Conservation (phyloP, 352 stramenopile species). For the Phytophthora brassicae region DNA sequence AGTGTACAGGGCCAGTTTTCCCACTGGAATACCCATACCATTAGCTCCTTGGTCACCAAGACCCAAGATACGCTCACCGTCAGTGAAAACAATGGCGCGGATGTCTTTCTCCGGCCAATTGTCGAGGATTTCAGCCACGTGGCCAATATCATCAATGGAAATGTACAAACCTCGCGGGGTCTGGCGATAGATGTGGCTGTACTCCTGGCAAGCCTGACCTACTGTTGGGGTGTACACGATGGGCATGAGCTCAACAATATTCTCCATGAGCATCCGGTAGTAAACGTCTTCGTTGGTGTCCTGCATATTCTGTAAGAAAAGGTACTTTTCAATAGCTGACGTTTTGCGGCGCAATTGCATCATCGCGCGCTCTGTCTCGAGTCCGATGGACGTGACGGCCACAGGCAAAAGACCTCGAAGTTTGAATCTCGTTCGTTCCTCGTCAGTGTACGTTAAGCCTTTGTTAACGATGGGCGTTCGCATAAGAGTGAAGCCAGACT, state of each 20-base stretch:
- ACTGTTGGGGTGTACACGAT: constrained; percentile 98
- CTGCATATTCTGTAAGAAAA: constrained; percentile 91
- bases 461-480: constrained; percentile 92
- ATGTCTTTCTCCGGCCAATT: constrained; percentile 97
- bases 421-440: constrained; percentile 86
- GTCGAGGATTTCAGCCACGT: constrained; percentile 90
- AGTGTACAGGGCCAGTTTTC: constrained; percentile 95
- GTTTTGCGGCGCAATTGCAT: constrained; percentile 78
- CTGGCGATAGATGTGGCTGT: constrained; percentile 90
- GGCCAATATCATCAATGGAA: constrained; percentile 79
- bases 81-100: constrained; percentile 96
- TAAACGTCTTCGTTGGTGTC: constrained; percentile 91
- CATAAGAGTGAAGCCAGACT: constrained; percentile 35
- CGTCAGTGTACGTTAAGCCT: constrained; percentile 90
- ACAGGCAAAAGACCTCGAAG: constrained; percentile 92
- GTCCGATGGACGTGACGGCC: constrained; percentile 75
- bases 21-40: constrained; percentile 93
- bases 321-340: constrained; percentile 92
- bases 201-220: constrained; percentile 90
- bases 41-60: constrained; percentile 94
- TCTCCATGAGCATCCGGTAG: constrained; percentile 88
- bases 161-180: constrained; percentile 93
- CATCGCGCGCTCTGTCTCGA: constrained; percentile 90
- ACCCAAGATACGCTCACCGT: constrained; percentile 95
- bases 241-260: constrained; percentile 93